phyloP scores from a whole-genome alignment of 2,329 filamentous ascomycete species.

The Alternaria sp. region DNA sequence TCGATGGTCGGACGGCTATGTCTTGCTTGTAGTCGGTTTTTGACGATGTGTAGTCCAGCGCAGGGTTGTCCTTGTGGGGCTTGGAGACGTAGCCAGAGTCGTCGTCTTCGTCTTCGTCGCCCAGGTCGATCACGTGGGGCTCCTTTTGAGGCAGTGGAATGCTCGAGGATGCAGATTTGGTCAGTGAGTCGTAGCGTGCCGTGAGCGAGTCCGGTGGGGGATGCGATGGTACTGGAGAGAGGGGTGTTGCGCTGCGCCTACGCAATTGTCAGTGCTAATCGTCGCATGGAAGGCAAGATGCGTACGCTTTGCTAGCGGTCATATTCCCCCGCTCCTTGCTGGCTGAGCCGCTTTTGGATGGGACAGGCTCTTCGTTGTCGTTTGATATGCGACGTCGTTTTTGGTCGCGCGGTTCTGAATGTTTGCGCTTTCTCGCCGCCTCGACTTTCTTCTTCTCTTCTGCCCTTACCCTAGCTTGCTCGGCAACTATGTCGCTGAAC shows the following conservation, averaged over 20 bases:
- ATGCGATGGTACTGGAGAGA: slow-evolving; percentile 30
- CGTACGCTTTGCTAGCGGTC: slow-evolving; percentile 31
- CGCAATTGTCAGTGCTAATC: slow-evolving; percentile 11
- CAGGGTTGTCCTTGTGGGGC: slow-evolving; percentile 9
- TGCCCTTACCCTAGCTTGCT: slow-evolving; percentile 47
- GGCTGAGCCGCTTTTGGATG: slow-evolving; percentile 19
- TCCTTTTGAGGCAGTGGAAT: slow-evolving; percentile 16
- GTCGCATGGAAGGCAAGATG: neutral
- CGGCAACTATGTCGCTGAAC: slow-evolving; percentile 52
- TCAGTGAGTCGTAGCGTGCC: slow-evolving; percentile 42
- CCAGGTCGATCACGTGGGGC: slow-evolving; percentile 38
- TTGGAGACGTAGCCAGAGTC: slow-evolving; percentile 20
- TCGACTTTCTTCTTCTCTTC: slow-evolving; percentile 38
- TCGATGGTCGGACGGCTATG: slow-evolving; percentile 18
- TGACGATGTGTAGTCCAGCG: slow-evolving; percentile 1
- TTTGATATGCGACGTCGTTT: slow-evolving; percentile 36
- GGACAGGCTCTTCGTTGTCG: slow-evolving; percentile 23
- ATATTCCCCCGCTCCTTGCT: slow-evolving; percentile 20
- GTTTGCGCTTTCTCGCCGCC: slow-evolving; percentile 45
- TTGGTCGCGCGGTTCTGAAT: slow-evolving; percentile 31
- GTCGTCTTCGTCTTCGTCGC: slow-evolving; percentile 36
- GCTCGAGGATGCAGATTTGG: slow-evolving; percentile 27
- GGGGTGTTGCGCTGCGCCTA: slow-evolving; percentile 39
- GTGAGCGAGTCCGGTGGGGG: slow-evolving; percentile 35
- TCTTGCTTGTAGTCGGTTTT: slow-evolving; percentile 6